These are phyloP conservation scores for Xylariaceae sp. DNA, from an alignment of 2,329 filamentous ascomycete species.

Conservation along the genomic window DNA sequence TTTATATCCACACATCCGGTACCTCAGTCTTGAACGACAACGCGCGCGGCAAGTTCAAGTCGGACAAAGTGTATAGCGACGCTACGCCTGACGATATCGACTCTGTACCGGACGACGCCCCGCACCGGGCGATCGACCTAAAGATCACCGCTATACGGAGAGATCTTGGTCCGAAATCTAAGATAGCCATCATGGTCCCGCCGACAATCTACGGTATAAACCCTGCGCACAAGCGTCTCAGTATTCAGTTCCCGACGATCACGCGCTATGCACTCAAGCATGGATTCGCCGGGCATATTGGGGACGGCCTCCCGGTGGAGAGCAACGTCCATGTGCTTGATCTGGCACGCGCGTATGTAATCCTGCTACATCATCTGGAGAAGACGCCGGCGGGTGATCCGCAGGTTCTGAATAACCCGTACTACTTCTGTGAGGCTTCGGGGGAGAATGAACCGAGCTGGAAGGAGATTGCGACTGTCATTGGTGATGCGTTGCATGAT, in stretches of 20 bases:
- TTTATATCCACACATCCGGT: slow-evolving; percentile 48
- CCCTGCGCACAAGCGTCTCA: slow-evolving; percentile 35
- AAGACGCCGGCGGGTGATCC: slow-evolving; percentile 17
- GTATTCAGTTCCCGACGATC: slow-evolving; percentile 45
- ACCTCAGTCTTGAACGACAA: slow-evolving; percentile 38
- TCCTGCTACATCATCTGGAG: slow-evolving; percentile 44
- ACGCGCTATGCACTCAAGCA: slow-evolving; percentile 45
- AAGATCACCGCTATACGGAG: slow-evolving; percentile 36
- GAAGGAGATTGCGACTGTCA: slow-evolving; percentile 35
- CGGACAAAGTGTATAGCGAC: slow-evolving; percentile 41
- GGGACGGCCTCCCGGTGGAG: slow-evolving; percentile 39
- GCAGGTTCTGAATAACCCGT: slow-evolving; percentile 39
- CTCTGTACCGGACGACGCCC: slow-evolving; percentile 36
- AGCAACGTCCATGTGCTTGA: slow-evolving; percentile 45
- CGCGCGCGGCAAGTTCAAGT: slow-evolving; percentile 30
- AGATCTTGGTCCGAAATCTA: slow-evolving; percentile 36
- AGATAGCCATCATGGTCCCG: slow-evolving; percentile 45
- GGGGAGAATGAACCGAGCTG: slow-evolving; percentile 41
- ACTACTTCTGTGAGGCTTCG: slow-evolving; percentile 44
- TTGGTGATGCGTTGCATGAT: slow-evolving; percentile 35
- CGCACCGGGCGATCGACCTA: slow-evolving; percentile 44
- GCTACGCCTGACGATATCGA: slow-evolving; percentile 37
- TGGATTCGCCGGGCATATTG: slow-evolving; percentile 42
- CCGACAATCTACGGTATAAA: slow-evolving; percentile 45
- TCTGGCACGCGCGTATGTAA: slow-evolving; percentile 42